Base-by-base conservation (phyloP, 805 yeast genomes). In the Yamadazyma ubonensis region DNA sequence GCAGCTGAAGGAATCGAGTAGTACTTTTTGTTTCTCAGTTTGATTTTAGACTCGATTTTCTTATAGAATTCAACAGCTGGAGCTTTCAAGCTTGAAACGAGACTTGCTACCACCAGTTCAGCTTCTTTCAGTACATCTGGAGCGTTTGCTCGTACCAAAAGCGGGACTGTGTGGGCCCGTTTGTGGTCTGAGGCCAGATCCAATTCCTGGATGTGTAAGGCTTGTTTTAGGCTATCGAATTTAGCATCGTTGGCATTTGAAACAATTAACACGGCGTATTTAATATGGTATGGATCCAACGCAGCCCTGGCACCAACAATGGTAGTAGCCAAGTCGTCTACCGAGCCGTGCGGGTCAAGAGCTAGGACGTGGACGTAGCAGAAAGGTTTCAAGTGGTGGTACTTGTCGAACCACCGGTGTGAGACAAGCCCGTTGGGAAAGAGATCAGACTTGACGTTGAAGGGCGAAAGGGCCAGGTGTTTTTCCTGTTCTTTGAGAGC, bases 391-490 rank as follows among this genome's bases (percentile, higher is more conserved):
- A 50, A 45, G 5, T 47, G 20, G 6, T 47, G 42, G 41, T 69
- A 69, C 48, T 67, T 69, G 22, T 41, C 37, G 35, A 69, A 58
- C 75, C 75, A 69, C 23, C 47, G 46, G 3, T 41, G 39, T 9
- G 66, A 56, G 5, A 69, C 14, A 41, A 60, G 54, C 9, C 65
- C 61, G 35, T 59, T 57, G 18, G 63, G 61, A 33, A 54, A 57
- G 22, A 59, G 23, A 21, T 51, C 47, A 4, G 67, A 66, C n/a
- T 48, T 36, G 2, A 52, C 41, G 36, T 65, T 55, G 49, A 69
- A 67, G 1, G 74, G 75, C 0, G 73, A 67, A 4, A 58, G 35
- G 5, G 28, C 35, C n/a, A 67, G 59, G 40, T 66, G 71, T 3
- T 33, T 44, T 4, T 44, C 49, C 10, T 29, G 17, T 22, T 18